Evolutionary conservation across 768 basidiomycete species (phyloP).

Genomic region (Clitopilus passeckerianus): DNA sequence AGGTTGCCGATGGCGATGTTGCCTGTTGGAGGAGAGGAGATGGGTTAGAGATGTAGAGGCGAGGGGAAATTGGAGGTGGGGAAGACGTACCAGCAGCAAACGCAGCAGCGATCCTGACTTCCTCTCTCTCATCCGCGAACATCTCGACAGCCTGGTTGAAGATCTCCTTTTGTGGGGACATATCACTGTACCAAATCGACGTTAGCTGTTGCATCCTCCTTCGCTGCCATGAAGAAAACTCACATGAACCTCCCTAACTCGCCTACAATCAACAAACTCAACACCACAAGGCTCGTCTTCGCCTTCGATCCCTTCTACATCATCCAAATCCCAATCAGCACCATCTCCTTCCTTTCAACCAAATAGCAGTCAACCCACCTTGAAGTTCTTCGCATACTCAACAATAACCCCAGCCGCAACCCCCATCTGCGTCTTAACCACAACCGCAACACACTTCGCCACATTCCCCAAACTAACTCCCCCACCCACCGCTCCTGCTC

Average conservation of each 20-base stretch:
- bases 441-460: slow-evolving; percentile 79
- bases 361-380: slow-evolving; percentile 36
- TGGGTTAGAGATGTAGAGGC: too few species aligned
- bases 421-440: slow-evolving; percentile 65
- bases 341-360: too few species aligned
- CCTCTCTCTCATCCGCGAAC: slow-evolving; percentile 78
- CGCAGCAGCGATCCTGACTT: slow-evolving; percentile 85
- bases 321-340: too few species aligned
- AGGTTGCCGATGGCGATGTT: slow-evolving; percentile 96
- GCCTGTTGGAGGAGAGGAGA: slow-evolving; percentile 34
- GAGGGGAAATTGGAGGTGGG: too few species aligned
- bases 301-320: slow-evolving; percentile 52
- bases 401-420: slow-evolving; percentile 82
- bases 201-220: background rate
- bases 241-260: slow-evolving; percentile 92
- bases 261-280: slow-evolving; percentile 86
- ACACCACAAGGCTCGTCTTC: slow-evolving; percentile 61
- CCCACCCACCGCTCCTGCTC: background rate
- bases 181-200: slow-evolving; percentile 57
- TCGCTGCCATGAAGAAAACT: slow-evolving; percentile 3
- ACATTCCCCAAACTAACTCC: slow-evolving; percentile 66
- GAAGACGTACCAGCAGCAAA: slow-evolving; percentile 76
- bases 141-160: slow-evolving; percentile 71
- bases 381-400: slow-evolving; percentile 78
- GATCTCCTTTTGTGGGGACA: slow-evolving; percentile 75